Base-by-base conservation (phyloP, 352 stramenopile species). In the Aphanomyces euteiches region DNA sequence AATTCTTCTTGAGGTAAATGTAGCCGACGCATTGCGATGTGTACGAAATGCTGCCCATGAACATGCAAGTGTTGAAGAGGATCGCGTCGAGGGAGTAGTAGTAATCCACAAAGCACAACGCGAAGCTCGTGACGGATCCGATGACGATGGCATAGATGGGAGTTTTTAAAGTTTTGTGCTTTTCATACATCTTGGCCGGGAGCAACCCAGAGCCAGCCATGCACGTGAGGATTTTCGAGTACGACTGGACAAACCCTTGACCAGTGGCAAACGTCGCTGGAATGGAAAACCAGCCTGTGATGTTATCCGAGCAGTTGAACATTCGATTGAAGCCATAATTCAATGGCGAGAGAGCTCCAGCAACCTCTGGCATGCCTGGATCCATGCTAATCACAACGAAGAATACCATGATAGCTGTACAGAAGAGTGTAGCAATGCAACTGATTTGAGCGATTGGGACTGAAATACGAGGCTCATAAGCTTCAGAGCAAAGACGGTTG, bases 1-100 rank as follows among this genome's bases (percentile, higher is more conserved):
- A 81, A 56, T 78, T 79, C 50, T 67, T 72, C n/a, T 77, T 78
- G 4, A 85, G 65, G 6, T 75, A 75, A 4, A 85, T 80, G 66
- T 80, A 85, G 19, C 78, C 78, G 66, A 79, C 34, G 19, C 74
- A 79, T 56, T 80, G 77, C 7, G 67, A 72, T 3, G 57, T 36
- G 65, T 82, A 82, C 1, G 68, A 60, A 21, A 76, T 61, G 50
- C 78, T 80, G 7, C 68, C 77, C 38, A 72, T 70, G 0, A 72
- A 56, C 43, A 80, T 75, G 61, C 75, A 82, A 15, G 74, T 63
- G 59, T 75, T 79, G 69, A 76, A 82, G 21, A 82, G 54, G 0
- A 61, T 17, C 1, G 54, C n/a, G 28, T 28, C 28, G 1, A 28
- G 28, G 1, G 37, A 19, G 15, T 28, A 15, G 34, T 74, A 77